Evolutionary conservation across 768 basidiomycete species (phyloP).

Genomic region (Serendipita sp.): DNA sequence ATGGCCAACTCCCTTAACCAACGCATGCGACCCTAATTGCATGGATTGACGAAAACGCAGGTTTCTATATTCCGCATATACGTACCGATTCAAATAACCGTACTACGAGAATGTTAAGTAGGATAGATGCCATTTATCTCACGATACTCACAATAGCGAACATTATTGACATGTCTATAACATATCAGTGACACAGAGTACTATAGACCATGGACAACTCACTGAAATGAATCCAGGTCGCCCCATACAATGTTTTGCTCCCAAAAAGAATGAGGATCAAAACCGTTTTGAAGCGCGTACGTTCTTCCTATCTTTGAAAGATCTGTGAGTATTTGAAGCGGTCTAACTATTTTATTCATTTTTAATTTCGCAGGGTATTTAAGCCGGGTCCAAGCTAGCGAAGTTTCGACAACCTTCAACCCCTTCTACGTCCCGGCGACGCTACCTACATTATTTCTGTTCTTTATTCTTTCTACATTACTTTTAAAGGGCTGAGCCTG

Average conservation of each 20-base stretch:
- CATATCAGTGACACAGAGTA: conserved; percentile 1
- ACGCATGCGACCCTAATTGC: conserved; percentile 42
- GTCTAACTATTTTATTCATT: not conserved
- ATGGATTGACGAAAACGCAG: not conserved
- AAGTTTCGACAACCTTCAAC: not conserved
- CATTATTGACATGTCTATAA: conserved; percentile 62
- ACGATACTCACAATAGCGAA: conserved; percentile 41
- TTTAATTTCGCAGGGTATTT: not conserved
- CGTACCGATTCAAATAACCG: conserved; percentile 57
- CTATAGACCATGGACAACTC: conserved; percentile 17
- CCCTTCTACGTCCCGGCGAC: not conserved
- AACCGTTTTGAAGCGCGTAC: conserved; percentile 8
- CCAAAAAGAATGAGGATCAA: conserved; percentile 51
- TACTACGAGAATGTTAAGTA: conserved; percentile 22
- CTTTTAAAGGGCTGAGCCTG: conserved; percentile 3
- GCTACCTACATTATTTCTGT: not conserved
- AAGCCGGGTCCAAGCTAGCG: not conserved
- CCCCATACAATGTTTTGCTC: conserved; percentile 69
- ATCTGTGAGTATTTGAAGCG: conserved; percentile 7
- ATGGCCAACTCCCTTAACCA: conserved; percentile 47
- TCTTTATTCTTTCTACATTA: conserved; percentile 1
- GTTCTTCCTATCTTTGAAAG: conserved; percentile 6
- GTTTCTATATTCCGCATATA: not conserved
- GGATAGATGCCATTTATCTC: not conserved
- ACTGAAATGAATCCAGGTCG: conserved; percentile 67